Evolutionary conservation across 768 basidiomycete species (phyloP), one percentile per base, ranked within the genome.

Genomic region (Mycena leptocephala): DNA sequence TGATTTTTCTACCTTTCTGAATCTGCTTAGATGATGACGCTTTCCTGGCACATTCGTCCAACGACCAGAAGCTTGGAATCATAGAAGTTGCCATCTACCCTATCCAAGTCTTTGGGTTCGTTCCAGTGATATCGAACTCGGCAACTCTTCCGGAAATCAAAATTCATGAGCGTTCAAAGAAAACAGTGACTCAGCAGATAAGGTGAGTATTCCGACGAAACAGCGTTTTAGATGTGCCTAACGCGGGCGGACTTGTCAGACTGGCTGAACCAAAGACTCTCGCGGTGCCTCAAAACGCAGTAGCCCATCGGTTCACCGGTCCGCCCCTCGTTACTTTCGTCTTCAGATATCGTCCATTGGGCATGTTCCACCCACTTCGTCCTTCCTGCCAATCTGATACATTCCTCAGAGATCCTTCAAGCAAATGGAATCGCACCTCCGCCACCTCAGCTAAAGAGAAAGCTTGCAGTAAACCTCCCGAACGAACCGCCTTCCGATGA

Each of bases 271-370:
- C 66, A 3, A 62, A 59, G 65, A 5, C 28, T 18, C 65, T 72
- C 28, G 5, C 43, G 10, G 46, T n/a, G 7, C 35, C 61, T 22
- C 59, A 72, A n/a, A 22, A 7, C 33, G 39, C 75, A 14, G 26
- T 74, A 37, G 24, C 71, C 18, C 51, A 55, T 56, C 61, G 76
- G 28, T 37, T 72, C 30, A 43, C 64, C 11, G 66, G 76, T 26
- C 61, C 71, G 26, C 41, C 65, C 9, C n/a, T 73, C n/a, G 72
- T 77, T 24, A 73, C 58, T 9, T 77, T 77, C 22, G 26, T 24
- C 62, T 77, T 77, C 61, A 62, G 26, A 64, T 77, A 77, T 53
- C 76, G 76, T 41, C 66, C 71, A 20, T 37, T 73, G 3, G 71
- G 76, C 59, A 69, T 41, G 37, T 43, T 30, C 5, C 3, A 32